Evolutionary conservation across 2,329 filamentous ascomycete genomes (phyloP).

Genomic region (Plenodomus tracheiphilus): DNA sequence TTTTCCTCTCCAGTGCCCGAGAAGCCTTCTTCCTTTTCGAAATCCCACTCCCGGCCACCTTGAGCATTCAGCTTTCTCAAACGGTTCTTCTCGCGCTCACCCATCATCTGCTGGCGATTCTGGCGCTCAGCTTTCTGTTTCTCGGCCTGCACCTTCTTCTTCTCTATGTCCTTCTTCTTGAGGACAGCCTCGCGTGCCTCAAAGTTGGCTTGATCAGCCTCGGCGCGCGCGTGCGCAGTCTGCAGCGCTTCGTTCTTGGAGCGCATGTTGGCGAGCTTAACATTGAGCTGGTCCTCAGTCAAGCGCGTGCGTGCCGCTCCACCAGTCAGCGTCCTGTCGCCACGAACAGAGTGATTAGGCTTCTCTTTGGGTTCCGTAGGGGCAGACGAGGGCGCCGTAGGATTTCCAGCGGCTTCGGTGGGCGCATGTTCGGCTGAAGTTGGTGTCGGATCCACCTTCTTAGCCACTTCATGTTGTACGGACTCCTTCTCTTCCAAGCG

Average conservation of each 20-base stretch:
- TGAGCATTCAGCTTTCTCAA: conserved; percentile 62
- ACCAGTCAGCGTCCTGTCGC: conserved; percentile 39
- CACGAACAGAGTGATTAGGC: conserved; percentile 34
- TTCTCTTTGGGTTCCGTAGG: conserved; percentile 29
- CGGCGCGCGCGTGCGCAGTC: conserved; percentile 65
- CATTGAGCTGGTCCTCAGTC: conserved; percentile 65
- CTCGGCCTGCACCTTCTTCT: conserved; percentile 42
- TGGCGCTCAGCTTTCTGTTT: conserved; percentile 52
- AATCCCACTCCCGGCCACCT: conserved; percentile 65
- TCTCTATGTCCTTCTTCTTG: conserved; percentile 52
- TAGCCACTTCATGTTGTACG: conserved; percentile 18
- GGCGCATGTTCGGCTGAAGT: conserved; percentile 13
- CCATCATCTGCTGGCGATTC: conserved; percentile 63
- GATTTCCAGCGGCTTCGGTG: conserved; percentile 12
- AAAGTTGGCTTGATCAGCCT: conserved; percentile 68
- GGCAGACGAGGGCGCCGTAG: conserved; percentile 16
- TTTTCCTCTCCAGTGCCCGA: conserved; percentile 46
- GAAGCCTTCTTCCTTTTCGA: conserved; percentile 63
- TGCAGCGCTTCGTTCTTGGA: conserved; percentile 63
- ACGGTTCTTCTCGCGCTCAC: conserved; percentile 64
- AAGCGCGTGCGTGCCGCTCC: conserved; percentile 47
- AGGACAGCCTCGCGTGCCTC: conserved; percentile 65
- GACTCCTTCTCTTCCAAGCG: conserved; percentile 17
- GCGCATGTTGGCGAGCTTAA: conserved; percentile 63
- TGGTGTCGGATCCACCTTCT: conserved; percentile 23